Base-by-base conservation (phyloP, 2,329 filamentous ascomycete species). In the Hirsutella rhossiliensis region DNA sequence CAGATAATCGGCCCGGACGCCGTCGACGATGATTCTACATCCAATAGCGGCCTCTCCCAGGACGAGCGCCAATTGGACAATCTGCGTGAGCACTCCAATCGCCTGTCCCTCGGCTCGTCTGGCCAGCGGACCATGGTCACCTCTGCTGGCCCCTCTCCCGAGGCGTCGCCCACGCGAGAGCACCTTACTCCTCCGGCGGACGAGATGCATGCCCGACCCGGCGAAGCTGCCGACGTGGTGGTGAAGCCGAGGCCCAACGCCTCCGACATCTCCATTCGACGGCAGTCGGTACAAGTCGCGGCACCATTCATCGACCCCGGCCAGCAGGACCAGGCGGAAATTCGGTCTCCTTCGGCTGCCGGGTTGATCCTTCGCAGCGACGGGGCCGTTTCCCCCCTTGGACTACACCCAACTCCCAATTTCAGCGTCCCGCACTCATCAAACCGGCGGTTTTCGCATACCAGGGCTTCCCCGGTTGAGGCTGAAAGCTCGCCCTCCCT, bases 121-220 rank as follows among this genome's bases (percentile, higher is more conserved):
- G 73, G 74, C 7, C 76, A 80, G 54, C 67, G 74, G 46, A 82
- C 78, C 3, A 62, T 76, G 23, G 54, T 79, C 8, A 80, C 77
- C 2, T 80, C 78, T 0, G 68, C 71, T 17, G 69, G 66, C 28
- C 79, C 76, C 1, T 80, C 78, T 0, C 73, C 75, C 3, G 66
- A 73, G 15, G 68, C 65, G 45, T 81, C 78, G 2, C 78, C 78
- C 0, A 68, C 67, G 1, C 12, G 71, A 74, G 31, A 75, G 64
- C 43, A 78, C 77, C n/a, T 20, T 55, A 55, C 13, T 47, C 43
- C 28, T 48, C 30, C 9, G 6, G 41, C 47, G 36, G 51, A 56
- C 23, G 53, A 56, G 17, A 45, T 48, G 43, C 11, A 48, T 37
- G 36, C 49, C 19, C 43, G 37, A 2, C 50, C 49, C 13, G 57